Percentiles rank a stretch among this genome's conserved stretches.
Conservation (phyloP, 2,329 filamentous ascomycete genomes). For the Ophioceras dolichostomum region DNA sequence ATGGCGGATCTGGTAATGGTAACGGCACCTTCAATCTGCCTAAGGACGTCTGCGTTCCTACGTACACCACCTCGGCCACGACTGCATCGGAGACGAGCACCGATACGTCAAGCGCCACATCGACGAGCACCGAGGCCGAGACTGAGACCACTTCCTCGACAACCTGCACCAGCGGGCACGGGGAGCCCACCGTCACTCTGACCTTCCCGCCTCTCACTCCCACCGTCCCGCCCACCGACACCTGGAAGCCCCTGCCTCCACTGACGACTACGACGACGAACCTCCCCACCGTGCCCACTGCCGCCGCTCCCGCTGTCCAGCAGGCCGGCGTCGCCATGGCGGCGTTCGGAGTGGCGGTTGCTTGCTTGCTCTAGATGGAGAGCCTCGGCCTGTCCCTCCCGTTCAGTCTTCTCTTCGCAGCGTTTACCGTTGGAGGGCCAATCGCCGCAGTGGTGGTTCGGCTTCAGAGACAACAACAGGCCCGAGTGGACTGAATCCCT, state of each 20-base stretch:
- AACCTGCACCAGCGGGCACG: conserved; percentile 2
- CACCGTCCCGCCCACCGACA: conserved; percentile 5
- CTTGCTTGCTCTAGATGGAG: conserved; percentile 25
- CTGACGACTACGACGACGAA: conserved; percentile 1
- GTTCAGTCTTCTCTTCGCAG: neutral
- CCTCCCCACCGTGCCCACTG: conserved; percentile 8
- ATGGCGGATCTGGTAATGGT: conserved; percentile 16
- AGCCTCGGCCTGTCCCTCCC: neutral
- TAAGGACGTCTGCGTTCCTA: conserved; percentile 20
- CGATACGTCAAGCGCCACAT: too few relatives aligned
- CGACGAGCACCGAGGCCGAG: too few relatives aligned
- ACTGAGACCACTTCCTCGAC: too few relatives aligned
- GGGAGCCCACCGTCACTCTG: too few relatives aligned
- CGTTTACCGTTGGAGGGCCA: too few relatives aligned
- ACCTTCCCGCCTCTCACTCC: too few relatives aligned
- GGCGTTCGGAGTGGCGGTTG: conserved; percentile 24
- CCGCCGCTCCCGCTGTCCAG: conserved; percentile 16
- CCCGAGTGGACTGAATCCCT: too few relatives aligned
- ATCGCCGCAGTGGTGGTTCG: too few relatives aligned
- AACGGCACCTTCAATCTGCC: conserved; percentile 24
- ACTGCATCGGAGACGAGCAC: conserved; percentile 7
- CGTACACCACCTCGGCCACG: conserved; percentile 8
- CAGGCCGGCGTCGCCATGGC: conserved; percentile 20
- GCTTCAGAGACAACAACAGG: too few relatives aligned
- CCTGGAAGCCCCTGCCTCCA: neutral